Evolutionary conservation across 2,329 filamentous ascomycete genomes (phyloP).

Genomic region (Aureobasidium melanogenum): DNA sequence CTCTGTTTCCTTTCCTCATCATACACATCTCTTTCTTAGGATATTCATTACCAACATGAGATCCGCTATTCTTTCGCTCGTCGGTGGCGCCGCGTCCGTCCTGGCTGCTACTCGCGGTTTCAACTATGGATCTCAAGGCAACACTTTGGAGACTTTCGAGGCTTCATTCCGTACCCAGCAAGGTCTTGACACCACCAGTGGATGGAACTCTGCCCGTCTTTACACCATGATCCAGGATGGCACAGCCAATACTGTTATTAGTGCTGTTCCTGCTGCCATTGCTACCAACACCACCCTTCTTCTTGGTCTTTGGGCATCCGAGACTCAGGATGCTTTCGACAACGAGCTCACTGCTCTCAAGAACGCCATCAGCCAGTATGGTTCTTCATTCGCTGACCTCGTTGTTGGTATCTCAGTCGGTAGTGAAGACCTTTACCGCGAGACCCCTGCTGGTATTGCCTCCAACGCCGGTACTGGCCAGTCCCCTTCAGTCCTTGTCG

Average conservation of each 20-base stretch:
- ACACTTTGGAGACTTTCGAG: conserved; percentile 55
- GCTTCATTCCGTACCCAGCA: conserved; percentile 59
- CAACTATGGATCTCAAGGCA: conserved; percentile 61
- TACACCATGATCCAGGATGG: conserved; percentile 64
- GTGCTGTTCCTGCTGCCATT: conserved; percentile 72
- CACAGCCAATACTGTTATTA: conserved; percentile 55
- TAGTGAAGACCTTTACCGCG: conserved; percentile 59
- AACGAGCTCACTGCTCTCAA: conserved; percentile 68
- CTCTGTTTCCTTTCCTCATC: neutral
- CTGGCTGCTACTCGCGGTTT: conserved; percentile 48
- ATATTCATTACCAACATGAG: conserved; percentile 10
- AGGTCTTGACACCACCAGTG: conserved; percentile 52
- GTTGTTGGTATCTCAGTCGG: conserved; percentile 80
- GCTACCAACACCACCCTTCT: conserved; percentile 68
- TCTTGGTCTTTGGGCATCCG: conserved; percentile 77
- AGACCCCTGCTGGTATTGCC: conserved; percentile 44
- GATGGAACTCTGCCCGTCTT: conserved; percentile 62
- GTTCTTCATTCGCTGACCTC: conserved; percentile 52
- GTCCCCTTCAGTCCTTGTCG: conserved; percentile 51
- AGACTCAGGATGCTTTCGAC: conserved; percentile 49
- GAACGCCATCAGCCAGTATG: conserved; percentile 60
- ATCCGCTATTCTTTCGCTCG: conserved; percentile 18
- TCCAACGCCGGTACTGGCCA: conserved; percentile 54
- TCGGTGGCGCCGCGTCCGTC: conserved; percentile 32
- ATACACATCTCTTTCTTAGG: neutral